Percentiles rank a stretch among this genome's conserved stretches.
These are phyloP conservation scores for Hanseniaspora lachancei DNA, from an alignment of 805 yeast genomes.

Conservation along the genomic window DNA sequence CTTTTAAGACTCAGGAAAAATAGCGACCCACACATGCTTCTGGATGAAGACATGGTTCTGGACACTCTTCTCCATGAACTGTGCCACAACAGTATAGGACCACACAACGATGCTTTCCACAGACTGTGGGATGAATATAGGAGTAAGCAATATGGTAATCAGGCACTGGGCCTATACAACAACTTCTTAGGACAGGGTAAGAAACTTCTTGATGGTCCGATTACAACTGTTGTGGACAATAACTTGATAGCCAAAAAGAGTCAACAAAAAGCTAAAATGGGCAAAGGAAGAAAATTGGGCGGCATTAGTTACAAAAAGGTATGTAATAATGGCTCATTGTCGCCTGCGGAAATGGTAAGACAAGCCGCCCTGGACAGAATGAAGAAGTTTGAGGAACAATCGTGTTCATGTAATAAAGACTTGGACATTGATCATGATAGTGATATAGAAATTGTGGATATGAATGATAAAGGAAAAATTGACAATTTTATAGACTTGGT, in stretches of 20 bases:
- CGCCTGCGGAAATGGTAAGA: constrained; percentile 26
- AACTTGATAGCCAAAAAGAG: neutral
- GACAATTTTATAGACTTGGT: neutral
- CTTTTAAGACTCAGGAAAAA: constrained; percentile 56
- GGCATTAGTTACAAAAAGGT: constrained; percentile 11
- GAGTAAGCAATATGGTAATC: constrained; percentile 32
- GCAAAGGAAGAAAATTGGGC: constrained; percentile 7
- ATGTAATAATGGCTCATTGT: neutral
- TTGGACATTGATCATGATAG: neutral
- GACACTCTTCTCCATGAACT: constrained; percentile 85
- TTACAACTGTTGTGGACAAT: constrained; percentile 11
- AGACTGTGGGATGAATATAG: constrained; percentile 48
- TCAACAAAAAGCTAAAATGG: neutral
- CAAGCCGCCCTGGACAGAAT: constrained; percentile 24
- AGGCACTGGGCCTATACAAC: constrained; percentile 23
- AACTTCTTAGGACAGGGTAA: constrained; percentile 25
- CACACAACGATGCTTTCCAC: constrained; percentile 67
- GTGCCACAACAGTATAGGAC: constrained; percentile 65
- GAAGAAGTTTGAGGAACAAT: constrained; percentile 17
- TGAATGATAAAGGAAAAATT: neutral
- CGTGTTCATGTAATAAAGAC: constrained; percentile 17
- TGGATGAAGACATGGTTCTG: constrained; percentile 50
- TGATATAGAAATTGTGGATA: neutral
- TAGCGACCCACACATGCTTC: constrained; percentile 38
- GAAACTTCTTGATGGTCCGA: constrained; percentile 17